Percentiles rank a stretch among this genome's conserved stretches.
Evolutionary conservation across 768 basidiomycete genomes (phyloP).

Genomic region (Leccinum barrowsii): DNA sequence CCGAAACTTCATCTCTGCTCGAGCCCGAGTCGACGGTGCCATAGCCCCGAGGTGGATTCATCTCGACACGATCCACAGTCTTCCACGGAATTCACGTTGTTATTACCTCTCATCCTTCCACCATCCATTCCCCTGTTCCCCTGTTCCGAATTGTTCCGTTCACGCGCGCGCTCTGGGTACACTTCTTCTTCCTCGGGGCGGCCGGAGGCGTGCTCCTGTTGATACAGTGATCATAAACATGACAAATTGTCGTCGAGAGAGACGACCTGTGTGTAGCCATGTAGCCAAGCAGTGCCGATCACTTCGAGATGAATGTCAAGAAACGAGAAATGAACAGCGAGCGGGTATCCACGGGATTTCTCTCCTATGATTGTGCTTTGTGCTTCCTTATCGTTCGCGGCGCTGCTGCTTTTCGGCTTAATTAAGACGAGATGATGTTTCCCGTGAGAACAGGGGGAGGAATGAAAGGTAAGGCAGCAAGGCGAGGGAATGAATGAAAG

Average conservation of each 20-base stretch:
- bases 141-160: not conserved
- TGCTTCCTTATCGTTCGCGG: not conserved
- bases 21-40: not conserved
- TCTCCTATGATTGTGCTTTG: not conserved
- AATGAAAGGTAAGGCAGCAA: not conserved
- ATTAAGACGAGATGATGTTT: not conserved
- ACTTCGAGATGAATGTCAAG: constrained; percentile 17
- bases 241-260: not conserved
- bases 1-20: not conserved
- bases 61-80: not conserved
- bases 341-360: constrained; percentile 14
- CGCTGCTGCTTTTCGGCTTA: not conserved
- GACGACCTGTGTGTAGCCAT: not conserved
- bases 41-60: not conserved
- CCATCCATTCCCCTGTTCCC: too few species aligned
- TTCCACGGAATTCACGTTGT: not conserved
- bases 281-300: not conserved
- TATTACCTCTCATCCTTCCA: too few species aligned
- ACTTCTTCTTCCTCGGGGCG: not conserved
- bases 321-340: not conserved
- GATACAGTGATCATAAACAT: not conserved
- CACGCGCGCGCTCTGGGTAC: not conserved
- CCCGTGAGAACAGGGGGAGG: not conserved
- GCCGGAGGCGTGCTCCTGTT: not conserved
- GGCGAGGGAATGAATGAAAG: not conserved